Percentiles rank a stretch among this genome's conserved stretches.
Evolutionary conservation across 768 basidiomycete species (phyloP).

Genomic region (Amanita pallidorosea): DNA sequence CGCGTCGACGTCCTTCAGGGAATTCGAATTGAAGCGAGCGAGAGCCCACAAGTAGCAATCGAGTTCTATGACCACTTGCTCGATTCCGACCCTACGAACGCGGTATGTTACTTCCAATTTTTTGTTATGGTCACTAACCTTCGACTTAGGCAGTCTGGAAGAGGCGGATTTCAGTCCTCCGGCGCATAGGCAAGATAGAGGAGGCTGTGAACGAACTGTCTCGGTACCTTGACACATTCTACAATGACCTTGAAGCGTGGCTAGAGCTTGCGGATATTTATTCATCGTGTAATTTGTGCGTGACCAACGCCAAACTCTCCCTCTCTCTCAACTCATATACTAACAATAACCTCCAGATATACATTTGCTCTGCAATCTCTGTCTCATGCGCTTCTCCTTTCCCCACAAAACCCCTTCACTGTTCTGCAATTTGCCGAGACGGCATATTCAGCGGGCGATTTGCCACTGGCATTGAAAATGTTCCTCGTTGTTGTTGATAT

Average conservation of each 20-base stretch:
- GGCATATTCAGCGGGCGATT: slow-evolving; percentile 69
- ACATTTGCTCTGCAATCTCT: slow-evolving; percentile 61
- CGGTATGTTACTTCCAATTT: slow-evolving; percentile 33
- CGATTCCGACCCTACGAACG: slow-evolving; percentile 54
- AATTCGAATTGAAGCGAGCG: slow-evolving; percentile 64
- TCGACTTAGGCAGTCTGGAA: slow-evolving; percentile 57
- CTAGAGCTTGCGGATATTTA: slow-evolving; percentile 78
- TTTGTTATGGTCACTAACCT: not conserved
- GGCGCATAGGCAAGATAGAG: slow-evolving; percentile 50
- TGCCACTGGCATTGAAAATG: slow-evolving; percentile 68
- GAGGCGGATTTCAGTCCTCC: slow-evolving; percentile 65
- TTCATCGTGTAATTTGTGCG: slow-evolving; percentile 63
- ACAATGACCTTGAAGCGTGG: slow-evolving; percentile 85
- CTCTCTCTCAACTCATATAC: not conserved
- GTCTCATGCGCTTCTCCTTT: slow-evolving; percentile 71
- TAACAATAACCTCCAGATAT: slow-evolving; percentile 38
- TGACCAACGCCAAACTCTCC: slow-evolving; percentile 4
- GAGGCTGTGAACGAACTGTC: slow-evolving; percentile 63
- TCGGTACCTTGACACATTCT: slow-evolving; percentile 74
- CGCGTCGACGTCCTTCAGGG: slow-evolving; percentile 73
- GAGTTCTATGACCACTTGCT: slow-evolving; percentile 58
- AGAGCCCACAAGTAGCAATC: slow-evolving; percentile 44
- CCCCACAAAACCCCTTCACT: slow-evolving; percentile 81
- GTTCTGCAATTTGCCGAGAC: slow-evolving; percentile 83
- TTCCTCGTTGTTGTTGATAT: slow-evolving; percentile 76